Base-by-base conservation (phyloP, 192 early-diverging fungal genomes). In the Coemansia sp. region DNA sequence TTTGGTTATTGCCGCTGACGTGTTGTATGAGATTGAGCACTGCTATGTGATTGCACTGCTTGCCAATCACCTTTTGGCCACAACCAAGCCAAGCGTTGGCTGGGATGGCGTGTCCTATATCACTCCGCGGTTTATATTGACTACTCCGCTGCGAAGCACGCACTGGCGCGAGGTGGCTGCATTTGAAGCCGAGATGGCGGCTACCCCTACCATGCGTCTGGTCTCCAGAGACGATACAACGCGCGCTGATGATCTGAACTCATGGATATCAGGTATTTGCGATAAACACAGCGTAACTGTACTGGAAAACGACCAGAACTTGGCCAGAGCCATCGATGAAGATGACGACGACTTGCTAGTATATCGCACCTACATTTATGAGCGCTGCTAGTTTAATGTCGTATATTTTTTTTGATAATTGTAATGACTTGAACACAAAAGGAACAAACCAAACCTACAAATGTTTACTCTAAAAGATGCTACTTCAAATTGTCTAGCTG, bases 11-110 rank as follows among this genome's bases (percentile, higher is more conserved):
- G 71, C 71, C 8, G 65, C 71, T 8, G 71, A 73, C 20, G 50
- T 73, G n/a, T 45, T 67, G 11, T 73, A 73, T n/a, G 71, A 73
- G 60, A 10, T 67, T 30, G 65, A 73, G 55, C 71, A 73, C 10
- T 66, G 64, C 22, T 18, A 35, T 9, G 65, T 68, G 0, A 68
- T 73, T 35, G 59, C 71, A 22, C 59, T 62, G 11, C 59, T 73
- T 11, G 66, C 38, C 9, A 62, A 73, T 65, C 62, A 62, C 34
- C 58, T 73, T 32, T 43, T 71, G 12, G 61, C 63, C 30, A 20
- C 24, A 18, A 6, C 29, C 40, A 44, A 43, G 41, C 1, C 34
- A 53, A 53, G 15, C 11, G 2, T 41, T 59, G 35, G 27, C 32
- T 34, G 39, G 3, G 40, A 34, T 9, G 27, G 18, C 27, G 34